These are phyloP conservation scores for Sphagnum fallax DNA, from an alignment of 228 moss, liverwort and hornwort genomes.

Conservation along the genomic window DNA sequence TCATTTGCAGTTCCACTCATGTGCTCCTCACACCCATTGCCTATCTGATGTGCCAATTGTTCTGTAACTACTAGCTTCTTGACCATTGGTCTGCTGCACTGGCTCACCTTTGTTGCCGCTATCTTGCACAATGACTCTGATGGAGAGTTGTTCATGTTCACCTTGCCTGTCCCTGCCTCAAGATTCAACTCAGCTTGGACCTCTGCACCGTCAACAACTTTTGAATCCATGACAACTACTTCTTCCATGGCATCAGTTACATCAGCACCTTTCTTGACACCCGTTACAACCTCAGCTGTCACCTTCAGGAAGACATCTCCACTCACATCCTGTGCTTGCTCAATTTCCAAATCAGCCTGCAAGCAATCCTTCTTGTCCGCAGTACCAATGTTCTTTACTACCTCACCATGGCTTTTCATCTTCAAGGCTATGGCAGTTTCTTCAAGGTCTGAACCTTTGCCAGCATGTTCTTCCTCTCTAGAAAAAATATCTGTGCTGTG, in stretches of 20 bases:
- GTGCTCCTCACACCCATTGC: not conserved
- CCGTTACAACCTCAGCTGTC: too few relatives aligned
- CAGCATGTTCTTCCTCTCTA: constrained; percentile 8
- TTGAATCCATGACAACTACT: too few relatives aligned
- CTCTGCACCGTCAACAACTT: too few relatives aligned
- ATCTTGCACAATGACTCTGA: not conserved
- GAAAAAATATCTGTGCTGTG: constrained; percentile 39
- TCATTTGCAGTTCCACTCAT: not conserved
- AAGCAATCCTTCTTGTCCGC: too few relatives aligned
- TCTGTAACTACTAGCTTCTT: not conserved
- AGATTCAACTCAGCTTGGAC: too few relatives aligned
- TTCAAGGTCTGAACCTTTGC: not conserved
- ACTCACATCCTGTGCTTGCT: too few relatives aligned
- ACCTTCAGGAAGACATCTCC: too few relatives aligned
- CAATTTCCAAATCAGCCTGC: too few relatives aligned
- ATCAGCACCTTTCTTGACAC: too few relatives aligned
- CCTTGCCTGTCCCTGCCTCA: not conserved
- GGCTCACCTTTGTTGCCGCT: not conserved
- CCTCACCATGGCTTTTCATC: too few relatives aligned
- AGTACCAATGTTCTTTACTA: too few relatives aligned
- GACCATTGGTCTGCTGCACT: not conserved
- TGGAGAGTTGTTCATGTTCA: not conserved
- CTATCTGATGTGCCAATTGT: not conserved
- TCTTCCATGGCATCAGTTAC: too few relatives aligned
- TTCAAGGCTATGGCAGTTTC: not conserved